These are phyloP conservation scores for Ceratobasidium sp. DNA, from an alignment of 1,284 basidiomycete genomes.

Conservation along the genomic window DNA sequence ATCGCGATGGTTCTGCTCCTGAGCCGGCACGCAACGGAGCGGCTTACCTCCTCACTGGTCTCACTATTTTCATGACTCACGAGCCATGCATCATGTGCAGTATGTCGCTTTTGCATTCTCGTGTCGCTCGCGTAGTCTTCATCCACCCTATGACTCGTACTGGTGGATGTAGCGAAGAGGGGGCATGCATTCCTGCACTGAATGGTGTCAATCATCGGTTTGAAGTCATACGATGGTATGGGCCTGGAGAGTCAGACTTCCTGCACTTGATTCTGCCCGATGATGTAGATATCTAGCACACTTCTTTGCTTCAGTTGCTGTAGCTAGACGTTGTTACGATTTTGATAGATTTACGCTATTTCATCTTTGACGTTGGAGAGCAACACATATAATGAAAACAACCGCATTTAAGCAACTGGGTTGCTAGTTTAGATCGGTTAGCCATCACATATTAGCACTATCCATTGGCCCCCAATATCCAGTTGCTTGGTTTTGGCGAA, in stretches of 20 bases:
- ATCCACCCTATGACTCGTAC: conserved; percentile 74
- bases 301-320: too few relatives aligned
- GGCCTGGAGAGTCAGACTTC: background rate
- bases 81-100: conserved; percentile 96
- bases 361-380: too few relatives aligned
- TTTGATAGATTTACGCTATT: too few relatives aligned
- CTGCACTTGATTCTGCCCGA: background rate
- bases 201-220: conserved; percentile 87
- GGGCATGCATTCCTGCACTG: conserved; percentile 73
- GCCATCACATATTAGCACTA: too few relatives aligned
- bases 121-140: conserved; percentile 86
- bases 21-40: conserved; percentile 14
- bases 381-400: too few relatives aligned
- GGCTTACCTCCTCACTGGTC: conserved; percentile 81
- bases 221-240: conserved; percentile 69
- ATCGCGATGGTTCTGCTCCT: background rate
- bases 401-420: too few relatives aligned
- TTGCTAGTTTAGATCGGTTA: too few relatives aligned
- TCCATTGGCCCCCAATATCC: too few relatives aligned
- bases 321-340: too few relatives aligned
- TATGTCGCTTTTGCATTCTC: conserved; percentile 92
- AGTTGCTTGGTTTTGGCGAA: background rate
- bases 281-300: conserved; percentile 6
- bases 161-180: conserved; percentile 76
- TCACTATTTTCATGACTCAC: conserved; percentile 87